Evolutionary conservation across 2,329 filamentous ascomycete species (phyloP).

Genomic region (Fonsecaea erecta): DNA sequence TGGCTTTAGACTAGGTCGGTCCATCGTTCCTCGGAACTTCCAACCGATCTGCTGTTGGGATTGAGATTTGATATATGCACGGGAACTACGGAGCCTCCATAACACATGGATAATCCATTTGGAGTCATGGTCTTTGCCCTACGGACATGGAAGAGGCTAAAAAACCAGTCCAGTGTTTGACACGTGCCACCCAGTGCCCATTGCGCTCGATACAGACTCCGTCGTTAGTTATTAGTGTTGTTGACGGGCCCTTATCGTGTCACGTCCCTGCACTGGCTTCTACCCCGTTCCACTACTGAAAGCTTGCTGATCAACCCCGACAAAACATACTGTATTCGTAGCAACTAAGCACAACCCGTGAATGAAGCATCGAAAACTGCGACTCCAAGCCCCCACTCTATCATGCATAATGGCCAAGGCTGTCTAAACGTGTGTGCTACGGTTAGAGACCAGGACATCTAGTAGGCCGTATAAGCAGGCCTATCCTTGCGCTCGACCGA

Average conservation of each 20-base stretch:
- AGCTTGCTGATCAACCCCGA: neutral
- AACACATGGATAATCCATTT: neutral
- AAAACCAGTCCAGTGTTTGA: neutral
- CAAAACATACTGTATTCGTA: neutral
- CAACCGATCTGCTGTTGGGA: neutral
- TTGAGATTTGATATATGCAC: neutral
- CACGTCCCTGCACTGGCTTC: neutral
- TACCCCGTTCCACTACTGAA: neutral
- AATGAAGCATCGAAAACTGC: neutral
- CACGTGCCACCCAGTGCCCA: neutral
- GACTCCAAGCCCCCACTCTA: constrained; percentile 3
- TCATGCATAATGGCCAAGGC: constrained; percentile 20
- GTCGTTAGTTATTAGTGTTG: neutral
- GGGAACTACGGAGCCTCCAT: neutral
- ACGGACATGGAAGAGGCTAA: neutral
- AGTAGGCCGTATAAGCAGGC: neutral
- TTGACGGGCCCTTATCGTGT: neutral
- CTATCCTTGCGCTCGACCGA: neutral
- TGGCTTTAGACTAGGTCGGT: neutral
- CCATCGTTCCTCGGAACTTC: neutral
- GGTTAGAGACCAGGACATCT: neutral
- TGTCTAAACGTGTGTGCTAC: constrained; percentile 7
- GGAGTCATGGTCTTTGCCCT: neutral
- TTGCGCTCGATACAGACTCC: neutral
- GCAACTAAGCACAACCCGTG: neutral